Conservation (phyloP, 176 grass and related monocot species). For the Rhynchospora breviuscula region DNA sequence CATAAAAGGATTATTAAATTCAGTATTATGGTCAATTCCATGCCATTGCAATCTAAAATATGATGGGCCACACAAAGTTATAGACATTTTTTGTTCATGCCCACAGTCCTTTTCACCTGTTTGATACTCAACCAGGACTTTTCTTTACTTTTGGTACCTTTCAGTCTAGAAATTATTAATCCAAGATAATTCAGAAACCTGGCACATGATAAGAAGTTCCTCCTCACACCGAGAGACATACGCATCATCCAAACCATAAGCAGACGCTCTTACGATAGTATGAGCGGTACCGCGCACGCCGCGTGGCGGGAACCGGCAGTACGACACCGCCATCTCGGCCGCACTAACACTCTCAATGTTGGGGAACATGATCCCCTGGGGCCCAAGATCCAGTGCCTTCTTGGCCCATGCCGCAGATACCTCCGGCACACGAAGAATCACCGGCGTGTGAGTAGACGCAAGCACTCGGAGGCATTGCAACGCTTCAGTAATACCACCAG, state of each 20-base stretch:
- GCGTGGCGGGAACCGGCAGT: slow-evolving; percentile 69
- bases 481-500: slow-evolving; percentile 66
- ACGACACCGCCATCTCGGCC: slow-evolving; percentile 40
- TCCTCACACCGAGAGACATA: slow-evolving; percentile 84
- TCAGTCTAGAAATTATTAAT: neutral
- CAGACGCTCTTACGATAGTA: slow-evolving; percentile 74
- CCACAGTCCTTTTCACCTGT: neutral
- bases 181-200: slow-evolving; percentile 25
- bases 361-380: slow-evolving; percentile 78
- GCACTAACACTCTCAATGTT: slow-evolving; percentile 45
- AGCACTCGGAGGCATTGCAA: slow-evolving; percentile 84
- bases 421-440: slow-evolving; percentile 70
- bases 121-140: neutral
- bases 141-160: neutral
- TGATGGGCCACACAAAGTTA: neutral
- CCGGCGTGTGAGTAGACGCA: slow-evolving; percentile 53
- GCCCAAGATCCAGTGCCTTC: slow-evolving; percentile 90
- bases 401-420: slow-evolving; percentile 66
- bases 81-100: neutral
- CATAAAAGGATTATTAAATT: neutral
- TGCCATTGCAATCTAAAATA: neutral
- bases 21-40: neutral
- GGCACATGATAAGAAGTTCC: slow-evolving; percentile 74
- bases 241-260: slow-evolving; percentile 79
- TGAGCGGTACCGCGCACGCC: slow-evolving; percentile 84